Evolutionary conservation across 352 stramenopile species (phyloP).

Genomic region (Globisporangium abappressorium): DNA sequence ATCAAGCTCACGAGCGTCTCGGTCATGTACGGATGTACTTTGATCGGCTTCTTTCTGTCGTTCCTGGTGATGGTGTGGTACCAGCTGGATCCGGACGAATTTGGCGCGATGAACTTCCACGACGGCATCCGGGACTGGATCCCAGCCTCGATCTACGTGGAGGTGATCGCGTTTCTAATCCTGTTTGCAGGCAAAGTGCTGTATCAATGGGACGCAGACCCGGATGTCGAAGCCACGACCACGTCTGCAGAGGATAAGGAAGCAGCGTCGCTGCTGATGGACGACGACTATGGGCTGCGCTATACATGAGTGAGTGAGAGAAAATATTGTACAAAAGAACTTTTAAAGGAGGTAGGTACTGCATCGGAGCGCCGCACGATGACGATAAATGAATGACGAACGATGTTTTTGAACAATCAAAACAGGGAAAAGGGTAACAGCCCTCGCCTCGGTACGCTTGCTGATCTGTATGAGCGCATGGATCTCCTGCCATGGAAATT

Average conservation of each 20-base stretch:
- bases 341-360: neutral
- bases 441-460: neutral
- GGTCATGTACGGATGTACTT: slow-evolving; percentile 71
- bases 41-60: slow-evolving; percentile 68
- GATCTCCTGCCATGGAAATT: neutral
- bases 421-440: neutral
- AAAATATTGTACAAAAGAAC: neutral
- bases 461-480: slow-evolving; percentile 2
- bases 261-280: slow-evolving; percentile 62
- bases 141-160: slow-evolving; percentile 61
- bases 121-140: slow-evolving; percentile 70
- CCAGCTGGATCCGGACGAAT: slow-evolving; percentile 67
- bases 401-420: neutral
- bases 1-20: slow-evolving; percentile 75
- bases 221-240: slow-evolving; percentile 76
- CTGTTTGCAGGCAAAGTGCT: slow-evolving; percentile 69
- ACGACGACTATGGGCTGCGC: slow-evolving; percentile 70
- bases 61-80: slow-evolving; percentile 79
- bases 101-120: slow-evolving; percentile 54
- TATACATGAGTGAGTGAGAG: slow-evolving; percentile 47
- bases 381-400: slow-evolving; percentile 1
- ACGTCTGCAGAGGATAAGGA: slow-evolving; percentile 85
- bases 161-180: slow-evolving; percentile 66
- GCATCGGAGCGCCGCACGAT: neutral
- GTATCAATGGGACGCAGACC: slow-evolving; percentile 80